Base-by-base conservation (phyloP, 805 yeast species). In the Wickerhamomyces rabaulensis region DNA sequence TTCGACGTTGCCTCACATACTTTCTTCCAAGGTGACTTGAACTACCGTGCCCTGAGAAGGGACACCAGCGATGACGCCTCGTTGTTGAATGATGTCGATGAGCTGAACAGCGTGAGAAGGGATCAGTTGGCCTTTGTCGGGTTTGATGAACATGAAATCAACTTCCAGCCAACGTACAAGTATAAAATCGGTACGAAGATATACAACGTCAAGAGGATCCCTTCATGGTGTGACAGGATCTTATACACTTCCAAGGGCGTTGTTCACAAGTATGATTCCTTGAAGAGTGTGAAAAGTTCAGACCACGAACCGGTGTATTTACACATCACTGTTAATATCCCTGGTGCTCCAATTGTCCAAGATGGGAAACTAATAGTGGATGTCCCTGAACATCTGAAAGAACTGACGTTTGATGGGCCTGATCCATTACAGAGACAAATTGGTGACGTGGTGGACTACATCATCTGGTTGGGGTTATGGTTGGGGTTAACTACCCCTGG, bases 191-290 rank as follows among this genome's bases (percentile, higher is more conserved):
- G 78, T 27, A 70, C 81, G 0, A 43, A 52, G n/a, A 63, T 66
- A 9, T 86, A 78, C 61, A 76, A 78, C 49, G 38, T 61, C 2
- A 82, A 80, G 53, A 70, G 97, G 46, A 67, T 69, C 1, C 95
- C 97, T 0, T 83, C 95, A 7, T 91, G 96, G 95, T 90, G 97
- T 64, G 98, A 91, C 61, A 67, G 98, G 44, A 77, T 91, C 6
- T 61, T 91, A 40, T 53, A 50, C 16, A 48, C 51, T 12, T 31
- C 49, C 43, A 39, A 42, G 2, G 44, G 70, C 64, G 31, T 48
- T 5, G 48, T 79, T 1, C 52, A 64, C 13, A 58, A 61, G 4
- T 89, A 89, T 63, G 56, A 65, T 25, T 71, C 86, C 7, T 53
- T 86, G 1, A 61, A 68, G 1, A 60, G 68, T 0, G 63, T 84